Evolutionary conservation across 768 basidiomycete species (phyloP).

Genomic region (Candolleomyces aberdarensis): DNA sequence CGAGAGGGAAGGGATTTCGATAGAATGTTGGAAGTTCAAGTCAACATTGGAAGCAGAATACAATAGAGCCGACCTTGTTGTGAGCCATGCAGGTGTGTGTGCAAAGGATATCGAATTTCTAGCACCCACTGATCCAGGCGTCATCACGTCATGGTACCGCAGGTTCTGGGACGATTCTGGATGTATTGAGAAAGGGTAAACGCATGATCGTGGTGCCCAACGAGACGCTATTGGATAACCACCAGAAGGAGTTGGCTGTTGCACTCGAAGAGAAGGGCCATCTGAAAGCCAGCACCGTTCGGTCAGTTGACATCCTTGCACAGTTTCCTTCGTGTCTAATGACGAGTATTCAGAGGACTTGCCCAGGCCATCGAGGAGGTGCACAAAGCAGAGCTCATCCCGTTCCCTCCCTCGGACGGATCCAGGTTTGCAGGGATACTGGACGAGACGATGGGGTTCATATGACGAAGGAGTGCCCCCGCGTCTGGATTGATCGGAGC

Average conservation of each 20-base stretch:
- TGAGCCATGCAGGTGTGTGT: constrained; percentile 88
- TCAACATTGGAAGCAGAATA: constrained; percentile 67
- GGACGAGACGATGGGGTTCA: constrained; percentile 79
- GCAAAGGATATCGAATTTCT: background rate
- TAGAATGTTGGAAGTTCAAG: constrained; percentile 75
- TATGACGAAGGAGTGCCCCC: constrained; percentile 21
- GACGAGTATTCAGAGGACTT: constrained; percentile 43
- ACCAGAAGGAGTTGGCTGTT: constrained; percentile 85
- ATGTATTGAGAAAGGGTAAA: constrained; percentile 72
- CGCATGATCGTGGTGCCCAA: constrained; percentile 89
- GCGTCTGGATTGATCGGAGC: constrained; percentile 5
- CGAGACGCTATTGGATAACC: constrained; percentile 83
- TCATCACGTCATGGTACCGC: background rate
- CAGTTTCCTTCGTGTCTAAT: background rate
- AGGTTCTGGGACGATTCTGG: constrained; percentile 96
- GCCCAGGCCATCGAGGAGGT: constrained; percentile 51
- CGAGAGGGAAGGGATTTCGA: constrained; percentile 39
- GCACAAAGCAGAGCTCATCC: constrained; percentile 39
- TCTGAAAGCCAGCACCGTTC: constrained; percentile 52
- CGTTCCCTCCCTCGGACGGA: constrained; percentile 69
- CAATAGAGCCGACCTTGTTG: constrained; percentile 67
- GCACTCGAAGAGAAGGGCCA: constrained; percentile 58
- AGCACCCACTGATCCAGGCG: background rate
- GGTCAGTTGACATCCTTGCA: constrained; percentile 41
- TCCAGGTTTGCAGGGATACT: constrained; percentile 63